Base-by-base conservation (phyloP, 495 filamentous ascomycete species). In the Aspergillus bridgeri region DNA sequence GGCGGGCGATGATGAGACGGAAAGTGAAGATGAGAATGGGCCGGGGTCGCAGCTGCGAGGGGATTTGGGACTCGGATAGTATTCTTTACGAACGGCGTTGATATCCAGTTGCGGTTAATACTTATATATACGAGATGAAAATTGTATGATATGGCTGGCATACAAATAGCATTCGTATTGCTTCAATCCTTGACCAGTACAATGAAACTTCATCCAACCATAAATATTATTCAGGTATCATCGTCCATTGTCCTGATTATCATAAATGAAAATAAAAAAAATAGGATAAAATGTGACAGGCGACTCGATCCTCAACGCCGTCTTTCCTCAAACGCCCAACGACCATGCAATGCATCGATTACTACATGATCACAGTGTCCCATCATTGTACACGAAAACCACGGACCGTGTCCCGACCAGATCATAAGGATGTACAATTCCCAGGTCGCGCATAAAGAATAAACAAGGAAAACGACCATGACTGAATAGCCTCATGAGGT, bases 21-120 rank as follows among this genome's bases (percentile, higher is more conserved):
- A 75, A 18, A 64, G 59, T 55, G 75, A 80, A 49, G 69, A 76
- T 53, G 76, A 79, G 51, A 59, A 65, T 65, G 78, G 72, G 48
- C 73, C 75, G 11, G 75, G 66, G 43, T 70, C 72, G 59, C 75
- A 75, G 65, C 61, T 78, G 59, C 67, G 72, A 15, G 73, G 75
- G 61, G 65, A 75, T 63, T 53, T 79, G 60, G 73, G 73, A 13
- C 52, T 77, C 58, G 73, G 73, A 38, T 78, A 56, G 25, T n/a
- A n/a, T n/a, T n/a, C n/a, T n/a, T n/a, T n/a, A n/a, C n/a, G n/a
- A n/a, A n/a, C n/a, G n/a, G n/a, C n/a, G n/a, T n/a, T n/a, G n/a
- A n/a, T n/a, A n/a, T n/a, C n/a, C n/a, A n/a, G n/a, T n/a, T n/a
- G n/a, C n/a, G n/a, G n/a, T n/a, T n/a, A n/a, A n/a, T n/a, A n/a